A percentile compares a stretch with the other conserved stretches of the same genome.
These are phyloP conservation scores for Exobasidium cylindrosporum DNA, from an alignment of 1,284 basidiomycete species.

Conservation along the genomic window DNA sequence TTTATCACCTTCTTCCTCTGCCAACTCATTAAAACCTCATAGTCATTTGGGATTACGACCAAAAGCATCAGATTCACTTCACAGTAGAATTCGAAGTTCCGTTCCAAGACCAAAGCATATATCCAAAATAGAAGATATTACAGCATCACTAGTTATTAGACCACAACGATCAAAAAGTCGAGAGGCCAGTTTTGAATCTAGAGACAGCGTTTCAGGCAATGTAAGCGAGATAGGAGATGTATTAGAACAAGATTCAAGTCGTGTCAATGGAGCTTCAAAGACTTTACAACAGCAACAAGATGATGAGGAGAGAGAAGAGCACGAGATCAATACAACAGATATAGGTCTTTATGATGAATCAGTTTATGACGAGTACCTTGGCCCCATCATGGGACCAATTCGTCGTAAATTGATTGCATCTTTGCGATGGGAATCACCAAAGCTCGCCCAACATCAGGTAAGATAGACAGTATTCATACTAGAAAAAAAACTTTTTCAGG, in stretches of 20 bases:
- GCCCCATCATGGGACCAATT: constrained; percentile 27
- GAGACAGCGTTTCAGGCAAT: constrained; percentile 1
- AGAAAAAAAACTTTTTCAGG: neutral
- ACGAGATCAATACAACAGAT: constrained; percentile 27
- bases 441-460: constrained; percentile 34
- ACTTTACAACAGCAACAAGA: constrained; percentile 5
- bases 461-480: neutral
- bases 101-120: constrained; percentile 5
- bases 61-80: constrained; percentile 11
- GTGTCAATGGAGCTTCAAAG: neutral
- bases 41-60: constrained; percentile 11
- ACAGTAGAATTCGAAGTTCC: neutral
- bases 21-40: constrained; percentile 2
- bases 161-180: neutral
- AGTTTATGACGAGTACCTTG: constrained; percentile 40
- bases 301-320: constrained; percentile 14
- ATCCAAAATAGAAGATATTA: constrained; percentile 10
- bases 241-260: neutral
- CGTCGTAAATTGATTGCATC: constrained; percentile 27
- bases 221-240: neutral
- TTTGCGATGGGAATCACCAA: constrained; percentile 25
- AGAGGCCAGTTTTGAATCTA: neutral
- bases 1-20: neutral
- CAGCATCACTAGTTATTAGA: neutral
- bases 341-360: constrained; percentile 36